Conservation (phyloP, 2,329 filamentous ascomycete genomes). For the Pseudonectria buxi region DNA sequence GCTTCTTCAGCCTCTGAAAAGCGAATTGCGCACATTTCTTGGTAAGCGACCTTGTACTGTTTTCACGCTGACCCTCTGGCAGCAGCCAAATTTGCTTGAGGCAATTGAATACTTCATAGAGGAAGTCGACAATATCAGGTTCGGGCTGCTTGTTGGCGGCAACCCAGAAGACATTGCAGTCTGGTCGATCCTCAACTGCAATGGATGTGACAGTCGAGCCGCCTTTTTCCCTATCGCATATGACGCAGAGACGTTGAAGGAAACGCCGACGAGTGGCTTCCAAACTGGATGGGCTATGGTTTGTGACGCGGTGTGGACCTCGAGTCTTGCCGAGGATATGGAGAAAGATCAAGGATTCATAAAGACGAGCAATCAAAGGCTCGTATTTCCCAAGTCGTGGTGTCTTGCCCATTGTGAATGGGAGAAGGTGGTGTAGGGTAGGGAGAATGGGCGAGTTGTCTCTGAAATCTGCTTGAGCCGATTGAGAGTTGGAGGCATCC, state of each 20-base stretch:
- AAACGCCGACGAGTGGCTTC: constrained; percentile 21
- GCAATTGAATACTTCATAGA: constrained; percentile 18
- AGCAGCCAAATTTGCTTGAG: constrained; percentile 1
- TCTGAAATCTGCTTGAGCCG: too few relatives aligned
- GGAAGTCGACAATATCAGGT: constrained; percentile 23
- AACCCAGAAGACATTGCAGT: constrained; percentile 36
- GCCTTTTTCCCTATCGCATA: constrained; percentile 41
- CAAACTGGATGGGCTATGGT: neutral
- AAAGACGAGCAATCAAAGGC: constrained; percentile 13
- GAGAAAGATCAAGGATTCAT: constrained; percentile 15
- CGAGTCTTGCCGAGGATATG: constrained; percentile 6
- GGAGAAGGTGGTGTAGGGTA: too few relatives aligned
- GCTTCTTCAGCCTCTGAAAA: constrained; percentile 15
- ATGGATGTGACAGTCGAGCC: constrained; percentile 39
- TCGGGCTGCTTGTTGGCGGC: constrained; percentile 30
- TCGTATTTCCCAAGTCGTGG: constrained; percentile 10
- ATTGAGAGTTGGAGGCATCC: too few relatives aligned
- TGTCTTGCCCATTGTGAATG: constrained; percentile 5
- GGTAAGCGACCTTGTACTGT: neutral
- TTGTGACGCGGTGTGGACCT: constrained; percentile 8
- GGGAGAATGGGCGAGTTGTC: too few relatives aligned
- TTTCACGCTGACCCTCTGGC: neutral
- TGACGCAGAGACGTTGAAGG: constrained; percentile 33
- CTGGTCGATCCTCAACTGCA: constrained; percentile 28
- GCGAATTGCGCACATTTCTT: constrained; percentile 14